Evolutionary conservation across 2,329 filamentous ascomycete species (phyloP).

Genomic region (Colletotrichum sp.): DNA sequence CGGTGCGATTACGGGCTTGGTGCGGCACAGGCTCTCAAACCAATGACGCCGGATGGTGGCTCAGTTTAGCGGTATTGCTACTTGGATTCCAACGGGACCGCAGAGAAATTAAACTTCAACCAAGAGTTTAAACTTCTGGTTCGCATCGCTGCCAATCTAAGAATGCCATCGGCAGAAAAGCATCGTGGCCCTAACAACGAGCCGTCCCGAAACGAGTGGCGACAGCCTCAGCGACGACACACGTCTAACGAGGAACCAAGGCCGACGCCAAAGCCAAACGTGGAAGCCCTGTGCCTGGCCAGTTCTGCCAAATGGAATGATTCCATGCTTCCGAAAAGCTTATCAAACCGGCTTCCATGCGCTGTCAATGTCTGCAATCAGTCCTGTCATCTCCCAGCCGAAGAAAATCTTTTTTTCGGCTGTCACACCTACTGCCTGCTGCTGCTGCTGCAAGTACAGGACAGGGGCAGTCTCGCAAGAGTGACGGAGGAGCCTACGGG

Average conservation of each 20-base stretch:
- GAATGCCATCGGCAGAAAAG: neutral
- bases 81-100: neutral
- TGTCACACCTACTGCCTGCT: neutral
- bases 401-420: neutral
- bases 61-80: neutral
- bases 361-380: neutral
- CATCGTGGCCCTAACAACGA: neutral
- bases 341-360: neutral
- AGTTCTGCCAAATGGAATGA: neutral
- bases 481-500: neutral
- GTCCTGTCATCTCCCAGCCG: neutral
- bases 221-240: neutral
- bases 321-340: neutral
- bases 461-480: neutral
- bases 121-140: neutral
- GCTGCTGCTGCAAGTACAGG: neutral
- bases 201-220: conserved; percentile 6
- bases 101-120: neutral
- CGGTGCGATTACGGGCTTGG: neutral
- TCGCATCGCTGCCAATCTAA: neutral
- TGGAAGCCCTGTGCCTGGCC: neutral
- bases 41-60: neutral
- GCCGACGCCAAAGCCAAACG: neutral
- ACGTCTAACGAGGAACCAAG: neutral
- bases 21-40: neutral